Evolutionary conservation across 2,329 filamentous ascomycete genomes (phyloP).

Genomic region (Phialocephala sp.): DNA sequence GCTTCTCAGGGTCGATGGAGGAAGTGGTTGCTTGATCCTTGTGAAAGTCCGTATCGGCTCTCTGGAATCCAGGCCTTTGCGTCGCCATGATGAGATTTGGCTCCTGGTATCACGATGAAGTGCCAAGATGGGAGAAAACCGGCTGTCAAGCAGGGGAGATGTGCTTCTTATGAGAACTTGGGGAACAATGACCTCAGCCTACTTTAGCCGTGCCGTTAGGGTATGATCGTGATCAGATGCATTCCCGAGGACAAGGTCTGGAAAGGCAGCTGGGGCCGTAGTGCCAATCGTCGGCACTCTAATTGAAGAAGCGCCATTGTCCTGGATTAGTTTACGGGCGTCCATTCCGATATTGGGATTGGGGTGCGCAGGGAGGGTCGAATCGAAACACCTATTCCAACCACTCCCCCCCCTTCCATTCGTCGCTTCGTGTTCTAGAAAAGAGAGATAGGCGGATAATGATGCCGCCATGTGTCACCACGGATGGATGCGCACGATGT

Average conservation of each 20-base stretch:
- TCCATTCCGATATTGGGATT: background rate
- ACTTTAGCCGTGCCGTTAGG: background rate
- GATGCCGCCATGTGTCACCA: background rate
- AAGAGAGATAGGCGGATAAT: background rate
- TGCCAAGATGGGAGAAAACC: slow-evolving; percentile 4
- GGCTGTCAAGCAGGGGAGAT: background rate
- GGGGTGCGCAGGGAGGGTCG: background rate
- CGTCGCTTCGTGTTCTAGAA: background rate
- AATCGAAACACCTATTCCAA: slow-evolving; percentile 3
- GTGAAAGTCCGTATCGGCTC: slow-evolving; percentile 11
- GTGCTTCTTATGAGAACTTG: background rate
- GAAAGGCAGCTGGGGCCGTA: slow-evolving; percentile 3
- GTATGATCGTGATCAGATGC: background rate
- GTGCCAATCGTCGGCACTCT: background rate
- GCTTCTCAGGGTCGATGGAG: slow-evolving; percentile 17
- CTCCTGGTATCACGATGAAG: slow-evolving; percentile 7
- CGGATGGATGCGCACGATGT: too few species aligned
- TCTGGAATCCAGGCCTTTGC: slow-evolving; percentile 18
- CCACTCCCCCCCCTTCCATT: background rate
- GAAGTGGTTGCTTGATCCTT: slow-evolving; percentile 2
- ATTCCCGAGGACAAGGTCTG: background rate
- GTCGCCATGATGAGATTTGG: slow-evolving; percentile 19
- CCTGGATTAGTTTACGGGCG: background rate
- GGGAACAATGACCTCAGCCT: background rate
- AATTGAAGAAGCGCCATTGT: background rate